These are phyloP conservation scores for Aspergillus carbonarius DNA, from an alignment of 2,329 filamentous ascomycete species.

Conservation along the genomic window DNA sequence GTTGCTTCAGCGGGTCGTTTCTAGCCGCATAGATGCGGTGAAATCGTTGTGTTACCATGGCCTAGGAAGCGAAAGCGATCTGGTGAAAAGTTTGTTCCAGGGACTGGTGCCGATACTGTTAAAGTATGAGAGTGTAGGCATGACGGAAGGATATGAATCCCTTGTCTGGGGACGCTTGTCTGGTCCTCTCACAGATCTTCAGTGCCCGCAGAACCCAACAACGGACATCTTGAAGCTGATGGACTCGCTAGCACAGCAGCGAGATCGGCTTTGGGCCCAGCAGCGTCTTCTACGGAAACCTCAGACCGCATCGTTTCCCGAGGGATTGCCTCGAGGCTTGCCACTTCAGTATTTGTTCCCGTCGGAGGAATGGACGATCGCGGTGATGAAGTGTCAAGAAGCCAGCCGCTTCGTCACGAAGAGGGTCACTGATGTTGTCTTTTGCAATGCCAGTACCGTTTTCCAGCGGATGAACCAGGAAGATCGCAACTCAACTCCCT, in stretches of 20 bases:
- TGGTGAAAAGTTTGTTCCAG: neutral
- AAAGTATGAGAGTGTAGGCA: neutral
- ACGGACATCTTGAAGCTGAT: neutral
- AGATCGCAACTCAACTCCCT: neutral
- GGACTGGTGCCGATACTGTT: neutral
- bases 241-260: neutral
- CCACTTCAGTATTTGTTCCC: neutral
- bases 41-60: neutral
- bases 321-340: neutral
- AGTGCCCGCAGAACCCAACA: neutral
- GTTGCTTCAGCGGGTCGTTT: neutral
- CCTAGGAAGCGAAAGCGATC: neutral
- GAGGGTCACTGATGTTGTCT: neutral
- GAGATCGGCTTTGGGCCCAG: neutral
- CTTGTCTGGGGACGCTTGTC: neutral
- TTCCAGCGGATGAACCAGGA: neutral
- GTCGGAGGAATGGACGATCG: neutral
- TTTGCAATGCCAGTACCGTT: neutral
- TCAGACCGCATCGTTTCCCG: neutral
- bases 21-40: neutral
- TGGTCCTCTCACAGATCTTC: neutral
- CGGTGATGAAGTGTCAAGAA: neutral
- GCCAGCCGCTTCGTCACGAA: neutral
- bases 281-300: neutral
- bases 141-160: slow-evolving; percentile 6